These are phyloP conservation scores for Pulveroboletus ravenelii DNA, from an alignment of 768 basidiomycete species.

Conservation along the genomic window DNA sequence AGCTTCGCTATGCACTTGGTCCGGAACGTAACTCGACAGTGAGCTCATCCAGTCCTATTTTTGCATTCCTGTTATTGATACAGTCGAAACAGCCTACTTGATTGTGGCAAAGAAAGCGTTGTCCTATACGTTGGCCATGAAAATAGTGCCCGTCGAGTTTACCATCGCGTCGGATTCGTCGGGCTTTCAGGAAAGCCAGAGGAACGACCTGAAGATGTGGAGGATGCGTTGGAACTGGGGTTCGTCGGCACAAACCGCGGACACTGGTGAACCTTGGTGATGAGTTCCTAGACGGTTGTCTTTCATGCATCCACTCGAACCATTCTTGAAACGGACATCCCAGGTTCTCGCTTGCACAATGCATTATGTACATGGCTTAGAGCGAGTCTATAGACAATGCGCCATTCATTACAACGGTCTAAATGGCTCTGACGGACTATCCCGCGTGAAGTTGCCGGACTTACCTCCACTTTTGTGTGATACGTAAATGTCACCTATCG, in stretches of 20 bases:
- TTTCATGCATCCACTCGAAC: neutral
- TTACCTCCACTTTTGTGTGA: constrained; percentile 66
- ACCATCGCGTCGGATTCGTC: constrained; percentile 50
- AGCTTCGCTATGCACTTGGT: constrained; percentile 53
- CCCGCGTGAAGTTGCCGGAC: constrained; percentile 60
- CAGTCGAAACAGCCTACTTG: constrained; percentile 31
- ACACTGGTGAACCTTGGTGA: constrained; percentile 41
- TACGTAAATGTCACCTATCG: constrained; percentile 65
- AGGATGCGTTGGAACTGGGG: constrained; percentile 51
- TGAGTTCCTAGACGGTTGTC: neutral
- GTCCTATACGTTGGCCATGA: constrained; percentile 52
- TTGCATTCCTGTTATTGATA: neutral
- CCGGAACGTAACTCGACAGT: constrained; percentile 42
- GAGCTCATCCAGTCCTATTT: constrained; percentile 13
- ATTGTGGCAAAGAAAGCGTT: constrained; percentile 43
- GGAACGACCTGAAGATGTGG: constrained; percentile 36
- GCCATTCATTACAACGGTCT: neutral
- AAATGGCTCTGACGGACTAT: neutral
- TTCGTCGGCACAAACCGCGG: constrained; percentile 44
- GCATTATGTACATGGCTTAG: neutral
- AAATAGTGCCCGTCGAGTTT: constrained; percentile 48
- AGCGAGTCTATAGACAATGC: neutral
- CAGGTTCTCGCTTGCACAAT: neutral
- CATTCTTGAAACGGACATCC: neutral
- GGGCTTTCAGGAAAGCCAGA: constrained; percentile 36